Evolutionary conservation across 768 basidiomycete genomes (phyloP).

Genomic region (Lactifluus rugatus): DNA sequence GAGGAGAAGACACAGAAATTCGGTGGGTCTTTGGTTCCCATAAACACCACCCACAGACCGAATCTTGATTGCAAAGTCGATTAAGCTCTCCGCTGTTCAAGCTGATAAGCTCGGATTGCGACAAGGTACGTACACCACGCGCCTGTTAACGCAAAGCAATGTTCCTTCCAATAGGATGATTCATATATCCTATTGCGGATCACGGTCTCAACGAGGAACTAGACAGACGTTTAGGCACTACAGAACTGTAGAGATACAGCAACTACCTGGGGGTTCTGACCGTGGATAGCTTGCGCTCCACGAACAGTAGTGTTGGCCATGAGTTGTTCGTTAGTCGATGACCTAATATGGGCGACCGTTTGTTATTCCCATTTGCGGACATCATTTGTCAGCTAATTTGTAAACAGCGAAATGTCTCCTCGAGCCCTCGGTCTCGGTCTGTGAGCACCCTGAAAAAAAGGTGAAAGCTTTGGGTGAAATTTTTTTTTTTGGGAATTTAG

Average conservation of each 20-base stretch:
- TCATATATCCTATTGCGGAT: constrained; percentile 96
- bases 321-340: not conserved
- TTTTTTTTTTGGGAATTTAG: too few relatives aligned
- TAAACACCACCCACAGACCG: constrained; percentile 87
- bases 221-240: constrained; percentile 22
- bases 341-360: too few relatives aligned
- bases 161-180: constrained; percentile 93
- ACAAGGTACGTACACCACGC: constrained; percentile 19
- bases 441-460: too few relatives aligned
- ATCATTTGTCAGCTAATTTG: too few relatives aligned
- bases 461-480: too few relatives aligned
- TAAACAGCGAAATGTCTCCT: too few relatives aligned
- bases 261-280: constrained; percentile 88
- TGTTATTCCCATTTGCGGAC: too few relatives aligned
- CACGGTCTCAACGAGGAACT: constrained; percentile 94
- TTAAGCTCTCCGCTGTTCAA: constrained; percentile 72
- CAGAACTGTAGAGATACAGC: not conserved
- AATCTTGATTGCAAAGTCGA: constrained; percentile 84
- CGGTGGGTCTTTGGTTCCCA: constrained; percentile 89
- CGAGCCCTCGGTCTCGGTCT: too few relatives aligned
- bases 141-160: constrained; percentile 96
- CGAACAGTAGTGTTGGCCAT: constrained; percentile 94
- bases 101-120: not conserved
- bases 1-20: constrained; percentile 84
- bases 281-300: constrained; percentile 86